Conservation (phyloP, 345 rosid species). For the Arabidopsis thaliana region TAIR10.1 NC_003075.7:18281501-18282000, state of each 20-base stretch:
- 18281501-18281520: neutral
- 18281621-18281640: slow-evolving; percentile 13
- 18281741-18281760: neutral
- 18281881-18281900: neutral
- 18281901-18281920: slow-evolving; percentile 50
- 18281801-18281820: slow-evolving; percentile 91
- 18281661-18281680: slow-evolving; percentile 76
- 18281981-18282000: slow-evolving; percentile 96
- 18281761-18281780: neutral
- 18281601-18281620: neutral
- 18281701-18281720: neutral
- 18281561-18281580: neutral
- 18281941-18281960: slow-evolving; percentile 92
- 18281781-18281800: slow-evolving; percentile 79
- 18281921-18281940: slow-evolving; percentile 98
- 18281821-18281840: slow-evolving; percentile 80
- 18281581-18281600: neutral
- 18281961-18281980: slow-evolving; percentile 92
- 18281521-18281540: neutral
- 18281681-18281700: slow-evolving; percentile 76
- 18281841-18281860: slow-evolving; percentile 69
- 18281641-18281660: slow-evolving; percentile 72
- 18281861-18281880: slow-evolving; percentile 19
- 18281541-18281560: neutral
- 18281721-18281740: neutral